Evolutionary conservation across 1,284 basidiomycete species (phyloP).

Genomic region (Kalmanozyma brasiliensis): DNA sequence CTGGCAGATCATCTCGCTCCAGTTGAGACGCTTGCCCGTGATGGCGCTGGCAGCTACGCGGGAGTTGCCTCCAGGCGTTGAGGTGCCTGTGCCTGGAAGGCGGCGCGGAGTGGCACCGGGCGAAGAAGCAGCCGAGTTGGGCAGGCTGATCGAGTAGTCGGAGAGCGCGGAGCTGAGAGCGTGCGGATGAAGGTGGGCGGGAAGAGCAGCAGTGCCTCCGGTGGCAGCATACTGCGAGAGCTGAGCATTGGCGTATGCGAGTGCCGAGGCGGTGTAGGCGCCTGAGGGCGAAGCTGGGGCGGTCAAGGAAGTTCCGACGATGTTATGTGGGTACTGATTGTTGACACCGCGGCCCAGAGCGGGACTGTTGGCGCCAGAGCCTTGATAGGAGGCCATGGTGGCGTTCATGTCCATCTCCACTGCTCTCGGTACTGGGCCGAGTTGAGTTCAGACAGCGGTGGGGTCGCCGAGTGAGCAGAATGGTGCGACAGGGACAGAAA

Average conservation of each 20-base stretch:
- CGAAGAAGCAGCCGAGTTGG: slow-evolving; percentile 54
- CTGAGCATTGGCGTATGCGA: slow-evolving; percentile 61
- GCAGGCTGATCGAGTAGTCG: slow-evolving; percentile 53
- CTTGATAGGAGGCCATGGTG: slow-evolving; percentile 51
- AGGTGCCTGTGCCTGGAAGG: slow-evolving; percentile 42
- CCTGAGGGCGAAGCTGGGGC: slow-evolving; percentile 44
- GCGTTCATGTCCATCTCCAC: slow-evolving; percentile 51
- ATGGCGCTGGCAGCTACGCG: slow-evolving; percentile 55
- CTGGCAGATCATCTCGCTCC: slow-evolving; percentile 66
- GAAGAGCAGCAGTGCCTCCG: slow-evolving; percentile 38
- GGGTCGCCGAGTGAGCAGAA: too few species aligned
- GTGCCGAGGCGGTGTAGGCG: slow-evolving; percentile 45
- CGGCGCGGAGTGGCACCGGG: slow-evolving; percentile 52
- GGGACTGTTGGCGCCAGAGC: slow-evolving; percentile 49
- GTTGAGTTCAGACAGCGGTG: too few species aligned
- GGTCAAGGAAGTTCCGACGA: slow-evolving; percentile 35
- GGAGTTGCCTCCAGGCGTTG: slow-evolving; percentile 51
- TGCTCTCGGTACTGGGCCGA: slow-evolving; percentile 17
- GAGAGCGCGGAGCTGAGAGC: slow-evolving; percentile 54
- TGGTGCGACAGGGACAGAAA: too few species aligned
- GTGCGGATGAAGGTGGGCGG: slow-evolving; percentile 55
- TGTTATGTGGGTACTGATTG: slow-evolving; percentile 23
- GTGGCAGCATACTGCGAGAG: slow-evolving; percentile 54
- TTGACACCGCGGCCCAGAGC: slow-evolving; percentile 24
- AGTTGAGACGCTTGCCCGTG: slow-evolving; percentile 64